Conservation (phyloP, 257 asterid species). For the Paulownia fortunei region DNA sequence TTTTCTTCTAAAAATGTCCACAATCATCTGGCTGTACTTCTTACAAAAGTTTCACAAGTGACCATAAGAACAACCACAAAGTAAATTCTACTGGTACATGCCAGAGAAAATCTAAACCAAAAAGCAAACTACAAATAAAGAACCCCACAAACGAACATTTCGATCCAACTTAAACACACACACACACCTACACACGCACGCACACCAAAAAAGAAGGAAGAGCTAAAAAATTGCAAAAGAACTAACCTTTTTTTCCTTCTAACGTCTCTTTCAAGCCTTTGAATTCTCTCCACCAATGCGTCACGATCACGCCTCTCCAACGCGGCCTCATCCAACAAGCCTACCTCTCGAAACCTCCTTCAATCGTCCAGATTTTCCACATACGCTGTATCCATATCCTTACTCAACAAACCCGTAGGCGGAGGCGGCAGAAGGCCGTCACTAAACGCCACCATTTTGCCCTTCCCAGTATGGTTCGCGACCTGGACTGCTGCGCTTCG, state of each 20-base stretch:
- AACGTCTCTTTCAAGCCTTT: slow-evolving; percentile 63
- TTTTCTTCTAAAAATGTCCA: not conserved
- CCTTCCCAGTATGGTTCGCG: slow-evolving; percentile 47
- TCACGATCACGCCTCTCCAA: slow-evolving; percentile 63
- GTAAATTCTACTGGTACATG: not conserved
- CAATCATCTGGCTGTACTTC: not conserved
- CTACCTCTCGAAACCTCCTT: slow-evolving; percentile 63
- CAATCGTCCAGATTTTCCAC: slow-evolving; percentile 66
- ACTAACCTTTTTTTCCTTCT: not conserved
- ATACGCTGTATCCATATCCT: slow-evolving; percentile 32
- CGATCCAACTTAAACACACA: not conserved
- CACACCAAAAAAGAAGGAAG: no score
- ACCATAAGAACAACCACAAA: not conserved
- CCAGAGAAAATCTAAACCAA: not conserved
- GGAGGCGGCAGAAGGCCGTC: slow-evolving; percentile 59
- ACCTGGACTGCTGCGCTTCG: slow-evolving; percentile 30
- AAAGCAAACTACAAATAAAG: not conserved
- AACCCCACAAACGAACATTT: slow-evolving; percentile 14
- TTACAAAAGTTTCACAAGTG: not conserved
- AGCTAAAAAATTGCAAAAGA: not conserved
- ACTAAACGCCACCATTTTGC: slow-evolving; percentile 51
- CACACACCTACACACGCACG: no score
- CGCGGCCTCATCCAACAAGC: slow-evolving; percentile 61
- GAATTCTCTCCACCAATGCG: slow-evolving; percentile 50
- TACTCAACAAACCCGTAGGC: slow-evolving; percentile 54